Conservation (phyloP, 306 rosid species). For the Quercus glauca region DNA sequence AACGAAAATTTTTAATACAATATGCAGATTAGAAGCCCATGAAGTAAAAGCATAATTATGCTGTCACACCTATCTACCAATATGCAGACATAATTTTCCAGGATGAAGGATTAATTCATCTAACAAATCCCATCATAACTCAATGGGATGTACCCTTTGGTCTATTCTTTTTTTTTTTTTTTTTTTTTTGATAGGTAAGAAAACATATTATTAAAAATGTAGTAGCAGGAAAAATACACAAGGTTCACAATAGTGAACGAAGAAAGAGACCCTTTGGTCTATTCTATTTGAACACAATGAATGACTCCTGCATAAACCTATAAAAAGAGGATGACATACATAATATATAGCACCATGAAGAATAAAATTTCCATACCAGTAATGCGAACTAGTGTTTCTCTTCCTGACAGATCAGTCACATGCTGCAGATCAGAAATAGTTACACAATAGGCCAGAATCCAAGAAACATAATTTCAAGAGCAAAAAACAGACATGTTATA, state of each 20-base stretch:
- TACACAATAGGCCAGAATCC: neutral
- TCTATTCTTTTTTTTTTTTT: neutral
- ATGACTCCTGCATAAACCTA: neutral
- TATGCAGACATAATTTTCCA: neutral
- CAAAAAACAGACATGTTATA: neutral
- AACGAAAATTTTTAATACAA: neutral
- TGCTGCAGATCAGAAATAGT: constrained; percentile 45
- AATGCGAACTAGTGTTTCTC: constrained; percentile 80
- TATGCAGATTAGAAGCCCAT: neutral
- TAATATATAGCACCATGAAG: neutral
- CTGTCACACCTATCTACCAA: neutral
- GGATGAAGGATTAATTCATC: neutral
- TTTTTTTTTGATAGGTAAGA: too few relatives aligned
- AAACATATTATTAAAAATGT: too few relatives aligned
- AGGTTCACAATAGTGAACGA: too few relatives aligned
- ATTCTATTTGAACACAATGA: neutral
- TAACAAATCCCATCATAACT: neutral
- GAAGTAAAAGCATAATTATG: neutral
- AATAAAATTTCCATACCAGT: constrained; percentile 47
- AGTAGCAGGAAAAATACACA: too few relatives aligned
- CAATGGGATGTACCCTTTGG: neutral
- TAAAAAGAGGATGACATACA: neutral
- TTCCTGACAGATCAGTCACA: constrained; percentile 79
- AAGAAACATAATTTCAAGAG: neutral
- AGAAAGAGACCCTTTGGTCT: neutral